A percentile compares a stretch with the other conserved stretches of the same genome.
These are phyloP conservation scores for Zymoseptoria tritici DNA, from an alignment of 2,329 filamentous ascomycete genomes.

Conservation along the genomic window DNA sequence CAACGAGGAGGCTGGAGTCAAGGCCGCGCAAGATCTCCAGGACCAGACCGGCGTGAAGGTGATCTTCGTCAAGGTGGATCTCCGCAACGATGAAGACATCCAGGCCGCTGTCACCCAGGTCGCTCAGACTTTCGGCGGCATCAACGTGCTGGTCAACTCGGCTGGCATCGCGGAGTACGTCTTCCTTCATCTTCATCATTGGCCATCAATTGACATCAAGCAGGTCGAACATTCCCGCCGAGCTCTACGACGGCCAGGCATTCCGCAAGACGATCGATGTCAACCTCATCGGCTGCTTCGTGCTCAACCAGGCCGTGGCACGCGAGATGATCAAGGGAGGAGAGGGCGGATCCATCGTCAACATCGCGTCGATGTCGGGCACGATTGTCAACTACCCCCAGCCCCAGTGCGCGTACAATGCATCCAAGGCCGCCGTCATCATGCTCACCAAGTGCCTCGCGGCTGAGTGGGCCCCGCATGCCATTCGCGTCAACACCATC, in stretches of 20 bases:
- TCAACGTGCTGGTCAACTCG: slow-evolving; percentile 71
- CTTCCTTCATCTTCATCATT: neutral
- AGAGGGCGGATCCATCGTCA: slow-evolving; percentile 36
- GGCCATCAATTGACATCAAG: slow-evolving; percentile 8
- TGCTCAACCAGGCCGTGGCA: slow-evolving; percentile 57
- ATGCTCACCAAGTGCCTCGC: slow-evolving; percentile 74
- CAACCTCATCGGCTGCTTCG: slow-evolving; percentile 72
- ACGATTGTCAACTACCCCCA: slow-evolving; percentile 49
- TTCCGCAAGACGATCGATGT: slow-evolving; percentile 75
- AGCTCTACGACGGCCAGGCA: slow-evolving; percentile 67
- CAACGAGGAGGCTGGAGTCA: slow-evolving; percentile 66
- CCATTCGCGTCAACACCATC: slow-evolving; percentile 77
- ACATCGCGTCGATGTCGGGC: slow-evolving; percentile 60
- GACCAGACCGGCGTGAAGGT: slow-evolving; percentile 65
- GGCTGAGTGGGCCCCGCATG: slow-evolving; percentile 75
- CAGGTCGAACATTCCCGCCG: slow-evolving; percentile 72
- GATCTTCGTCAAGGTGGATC: slow-evolving; percentile 71
- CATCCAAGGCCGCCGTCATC: slow-evolving; percentile 72
- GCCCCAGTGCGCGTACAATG: slow-evolving; percentile 77
- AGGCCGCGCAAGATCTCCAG: slow-evolving; percentile 61
- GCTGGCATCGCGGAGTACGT: slow-evolving; percentile 67
- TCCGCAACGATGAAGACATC: slow-evolving; percentile 64
- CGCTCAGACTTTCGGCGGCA: slow-evolving; percentile 57
- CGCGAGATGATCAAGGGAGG: slow-evolving; percentile 50
- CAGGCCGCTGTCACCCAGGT: slow-evolving; percentile 61